These are phyloP conservation scores for Talaromyces rugulosus DNA, from an alignment of 2,329 filamentous ascomycete species.

Conservation along the genomic window DNA sequence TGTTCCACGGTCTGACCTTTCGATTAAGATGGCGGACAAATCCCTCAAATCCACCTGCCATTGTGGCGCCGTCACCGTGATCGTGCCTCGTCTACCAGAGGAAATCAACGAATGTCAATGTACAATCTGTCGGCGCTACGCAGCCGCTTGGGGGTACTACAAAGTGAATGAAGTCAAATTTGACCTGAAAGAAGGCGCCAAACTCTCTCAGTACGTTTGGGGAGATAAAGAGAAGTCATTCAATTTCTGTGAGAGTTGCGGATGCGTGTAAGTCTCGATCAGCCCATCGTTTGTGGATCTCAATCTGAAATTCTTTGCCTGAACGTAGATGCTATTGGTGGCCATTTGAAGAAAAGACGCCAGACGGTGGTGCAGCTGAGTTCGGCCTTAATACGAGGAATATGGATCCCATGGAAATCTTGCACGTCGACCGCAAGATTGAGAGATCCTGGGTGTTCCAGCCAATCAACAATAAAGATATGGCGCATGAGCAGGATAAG, in stretches of 20 bases:
- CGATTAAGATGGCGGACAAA: slow-evolving; percentile 1
- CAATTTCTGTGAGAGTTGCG: slow-evolving; percentile 6
- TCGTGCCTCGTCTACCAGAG: background rate
- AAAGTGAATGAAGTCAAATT: slow-evolving; percentile 7
- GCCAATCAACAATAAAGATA: slow-evolving; percentile 6
- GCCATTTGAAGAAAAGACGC: slow-evolving; percentile 6
- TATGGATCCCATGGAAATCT: slow-evolving; percentile 8
- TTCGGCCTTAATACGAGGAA: slow-evolving; percentile 9
- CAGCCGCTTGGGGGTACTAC: slow-evolving; percentile 11
- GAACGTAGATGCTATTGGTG: slow-evolving; percentile 7
- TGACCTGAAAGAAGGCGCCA: background rate
- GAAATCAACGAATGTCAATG: slow-evolving; percentile 12
- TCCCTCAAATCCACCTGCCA: slow-evolving; percentile 7
- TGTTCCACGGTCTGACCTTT: background rate
- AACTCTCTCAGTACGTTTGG: slow-evolving; percentile 7
- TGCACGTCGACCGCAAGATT: slow-evolving; percentile 6
- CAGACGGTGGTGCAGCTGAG: slow-evolving; percentile 2
- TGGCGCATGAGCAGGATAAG: slow-evolving; percentile 6
- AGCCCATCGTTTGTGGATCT: background rate
- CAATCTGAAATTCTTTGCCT: background rate
- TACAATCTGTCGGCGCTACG: slow-evolving; percentile 10
- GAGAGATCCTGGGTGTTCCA: background rate
- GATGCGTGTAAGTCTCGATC: slow-evolving; percentile 7
- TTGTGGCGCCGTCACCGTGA: slow-evolving; percentile 8
- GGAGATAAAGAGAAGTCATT: slow-evolving; percentile 7